Base-by-base conservation (phyloP, 768 basidiomycete species). In the Macrolepiota dolichaula region DNA sequence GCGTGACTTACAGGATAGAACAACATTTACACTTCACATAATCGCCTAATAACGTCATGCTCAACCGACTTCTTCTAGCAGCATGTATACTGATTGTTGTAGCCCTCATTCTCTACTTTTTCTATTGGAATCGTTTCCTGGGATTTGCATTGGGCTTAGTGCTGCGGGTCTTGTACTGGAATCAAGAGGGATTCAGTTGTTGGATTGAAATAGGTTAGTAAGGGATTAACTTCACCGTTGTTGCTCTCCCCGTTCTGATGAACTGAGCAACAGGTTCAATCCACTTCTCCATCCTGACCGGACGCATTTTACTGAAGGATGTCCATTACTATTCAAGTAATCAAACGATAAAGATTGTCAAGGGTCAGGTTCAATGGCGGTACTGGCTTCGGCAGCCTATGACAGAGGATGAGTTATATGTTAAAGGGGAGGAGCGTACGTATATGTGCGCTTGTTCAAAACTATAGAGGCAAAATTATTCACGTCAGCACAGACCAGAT, bases 241-340 rank as follows among this genome's bases (percentile, higher is more conserved):
- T 49, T 22, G 29, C 32, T 22, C 29, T 42, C 38, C 17, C 52
- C 6, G 37, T 59, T 36, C 46, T 54, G 35, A 61, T 9, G 44
- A 11, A 5, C 37, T 10, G 38, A n/a, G 24, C 25, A 42, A 29
- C 40, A 95, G 94, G 93, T 22, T 92, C 94, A n/a, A 81, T 96
- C 24, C 95, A 98, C 69, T 85, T 98, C 72, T 96, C 96, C 2
- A 76, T 94, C 10, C 75, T 98, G 40, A 86, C 91, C 1, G 96
- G 96, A 35, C 79, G 95, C 64, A 86, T 98, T 54, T 81, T 96
- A 22, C 79, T 98, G 67, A 94, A 92, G 76, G 92, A 98, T 70
- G 71, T 97, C 35, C 79, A 83, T 17, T 98, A 98, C 71, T 86
- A 96, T 72, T 96, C 94, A 1, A 90, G 92, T 70, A 98, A 96